Conservation (phyloP, 1,284 basidiomycete genomes). For the Tilletia walkeri region DNA sequence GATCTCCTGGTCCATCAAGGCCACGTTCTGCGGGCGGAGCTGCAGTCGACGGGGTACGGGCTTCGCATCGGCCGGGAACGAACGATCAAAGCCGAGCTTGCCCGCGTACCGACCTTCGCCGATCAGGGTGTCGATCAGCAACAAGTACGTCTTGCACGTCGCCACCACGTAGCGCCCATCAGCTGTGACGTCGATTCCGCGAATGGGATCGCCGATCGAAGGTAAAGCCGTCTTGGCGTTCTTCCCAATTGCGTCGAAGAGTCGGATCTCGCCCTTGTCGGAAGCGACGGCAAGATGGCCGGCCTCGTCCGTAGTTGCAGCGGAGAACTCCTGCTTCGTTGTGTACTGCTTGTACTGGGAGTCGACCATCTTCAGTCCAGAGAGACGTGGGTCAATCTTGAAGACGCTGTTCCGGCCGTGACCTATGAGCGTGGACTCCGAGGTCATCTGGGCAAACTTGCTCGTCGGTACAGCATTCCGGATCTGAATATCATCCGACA, state of each 20-base stretch:
- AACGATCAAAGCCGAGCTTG: constrained; percentile 83
- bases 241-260: constrained; percentile 96
- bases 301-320: constrained; percentile 79
- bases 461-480: constrained; percentile 85
- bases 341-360: constrained; percentile 94
- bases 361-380: constrained; percentile 89
- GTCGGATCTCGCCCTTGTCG: constrained; percentile 91
- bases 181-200: constrained; percentile 90
- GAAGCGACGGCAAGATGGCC: constrained; percentile 90
- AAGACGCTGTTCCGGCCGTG: constrained; percentile 90
- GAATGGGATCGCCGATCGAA: constrained; percentile 88
- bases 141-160: constrained; percentile 88
- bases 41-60: constrained; percentile 86
- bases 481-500: constrained; percentile 82
- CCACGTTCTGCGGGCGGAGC: constrained; percentile 85
- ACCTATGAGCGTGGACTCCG: constrained; percentile 88
- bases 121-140: constrained; percentile 93
- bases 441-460: constrained; percentile 93
- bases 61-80: constrained; percentile 91
- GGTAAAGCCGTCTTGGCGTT: constrained; percentile 99
- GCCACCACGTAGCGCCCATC: constrained; percentile 94
- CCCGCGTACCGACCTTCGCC: constrained; percentile 86
- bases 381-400: constrained; percentile 89
- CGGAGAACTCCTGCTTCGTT: constrained; percentile 92
- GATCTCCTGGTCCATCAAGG: constrained; percentile 87